Base-by-base conservation (phyloP, 2,329 filamentous ascomycete genomes). In the Pseudogymnoascus sp. region DNA sequence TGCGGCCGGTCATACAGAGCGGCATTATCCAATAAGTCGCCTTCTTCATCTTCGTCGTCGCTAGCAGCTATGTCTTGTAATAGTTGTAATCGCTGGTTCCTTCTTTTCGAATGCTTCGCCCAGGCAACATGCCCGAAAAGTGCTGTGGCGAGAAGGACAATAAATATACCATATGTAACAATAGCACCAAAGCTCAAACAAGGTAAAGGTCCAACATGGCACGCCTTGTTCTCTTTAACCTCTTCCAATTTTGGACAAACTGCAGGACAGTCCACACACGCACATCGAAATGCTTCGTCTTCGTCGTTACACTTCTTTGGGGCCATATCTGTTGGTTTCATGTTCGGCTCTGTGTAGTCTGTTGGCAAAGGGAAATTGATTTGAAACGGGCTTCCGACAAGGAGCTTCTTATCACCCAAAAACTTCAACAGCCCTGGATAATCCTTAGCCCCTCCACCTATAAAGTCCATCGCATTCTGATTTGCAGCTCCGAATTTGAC, bases 401-500 rank as follows among this genome's bases (percentile, higher is more conserved):
- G 82, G 1, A 87, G 81, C 74, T 96, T 96, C 79, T 96, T 93
- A 74, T 96, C 88, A 14, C 95, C 95, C 35, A 99, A 77, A 70
- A 97, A 99, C 72, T 93, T 93, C 68, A 99, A 78, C 69, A 99
- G 89, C 44, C 89, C 84, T 0, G 86, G 85, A 74, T 93, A 96
- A 73, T 97, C 90, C 75, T 93, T 93, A 11, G 95, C 95, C 14
- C 93, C 93, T 14, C 95, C 95, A 33, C 95, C 96, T 65, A 99
- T 97, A 70, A 99, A 87, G 70, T 93, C 89, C 84, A 99, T 99
- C 14, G 93, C 95, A 71, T 89, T 92, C 65, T 90, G 89, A 72
- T 96, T 96, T 44, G 93, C 93, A 6, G 93, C 89, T 37, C 95
- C 95, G 71, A 97, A 97, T 74, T 99, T 99, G 76, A 99, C 93